Evolutionary conservation across 169 alveolate species (phyloP), one percentile per base, ranked within the genome.

Genomic region (Plasmodium knowlesi): DNA sequence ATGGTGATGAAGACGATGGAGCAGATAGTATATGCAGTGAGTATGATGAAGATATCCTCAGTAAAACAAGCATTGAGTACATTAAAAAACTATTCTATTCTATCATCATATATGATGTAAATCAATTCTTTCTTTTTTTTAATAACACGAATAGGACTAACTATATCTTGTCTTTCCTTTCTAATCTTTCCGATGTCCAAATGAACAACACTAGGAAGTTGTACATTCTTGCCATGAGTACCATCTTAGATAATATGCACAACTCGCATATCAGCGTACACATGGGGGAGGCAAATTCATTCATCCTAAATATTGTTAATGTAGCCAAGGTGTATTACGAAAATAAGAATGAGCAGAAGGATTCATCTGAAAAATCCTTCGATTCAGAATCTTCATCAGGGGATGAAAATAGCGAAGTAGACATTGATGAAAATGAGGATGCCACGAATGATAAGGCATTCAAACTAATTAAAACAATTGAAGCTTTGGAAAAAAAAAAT

Each of bases 401-500:
- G 16, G 94, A 88, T 28, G 94, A 88, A 43, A 88, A 88, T 57
- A 88, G 94, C 50, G 94, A 88, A 39, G 82, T 88, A 0, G 94
- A 88, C 25, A 88, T 88, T 71, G 94, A 88, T 61, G 94, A 88
- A 78, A 79, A 88, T 88, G 94, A 88, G 19, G 94, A 88, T 57
- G 94, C 94, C 5, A 88, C 94, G 1, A 88, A 88, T 57, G 94
- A 88, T 53, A 88, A 88, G n/a, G 83, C 94, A 9, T 88, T 78
- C 50, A 88, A 88, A 78, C 37, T 88, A 79, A 78, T 88, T 78
- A 88, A 88, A 88, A 88, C 94, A 57, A 88, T 88, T 39, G 89
- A 88, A 88, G 89, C 94, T 43, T 78, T 88, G 46, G 94, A 79
- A 88, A 88, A 88, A 78, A 88, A 88, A 88, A 88, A 88, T 72